A percentile compares a stretch with the other conserved stretches of the same genome.
phyloP scores from a whole-genome alignment of 345 rosid species.

The Stellera chamaejasme region DNA sequence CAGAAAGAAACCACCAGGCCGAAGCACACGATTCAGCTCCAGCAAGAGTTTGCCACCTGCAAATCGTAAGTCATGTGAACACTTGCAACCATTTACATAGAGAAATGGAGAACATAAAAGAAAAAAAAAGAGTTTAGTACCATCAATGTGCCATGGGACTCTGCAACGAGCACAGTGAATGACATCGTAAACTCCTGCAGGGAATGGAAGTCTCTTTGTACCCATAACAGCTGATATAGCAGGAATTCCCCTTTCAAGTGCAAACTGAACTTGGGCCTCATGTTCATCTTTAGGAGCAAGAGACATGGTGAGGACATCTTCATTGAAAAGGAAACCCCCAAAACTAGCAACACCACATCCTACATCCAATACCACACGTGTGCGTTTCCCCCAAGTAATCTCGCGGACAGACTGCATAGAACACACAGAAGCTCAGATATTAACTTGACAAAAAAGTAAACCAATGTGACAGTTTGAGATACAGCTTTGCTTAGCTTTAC shows the following conservation, averaged over 20 bases:
- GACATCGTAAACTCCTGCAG: constrained; percentile 78
- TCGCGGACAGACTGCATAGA: constrained; percentile 66
- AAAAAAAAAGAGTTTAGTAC: constrained; percentile 21
- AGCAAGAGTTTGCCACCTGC: constrained; percentile 86
- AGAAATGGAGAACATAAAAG: not conserved
- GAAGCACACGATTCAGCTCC: constrained; percentile 79
- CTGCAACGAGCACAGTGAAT: constrained; percentile 99
- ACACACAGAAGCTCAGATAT: constrained; percentile 10
- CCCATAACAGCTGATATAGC: constrained; percentile 99
- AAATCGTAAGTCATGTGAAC: constrained; percentile 12
- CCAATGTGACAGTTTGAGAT: not conserved
- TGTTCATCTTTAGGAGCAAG: constrained; percentile 99
- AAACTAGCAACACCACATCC: constrained; percentile 99
- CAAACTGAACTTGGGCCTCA: constrained; percentile 97
- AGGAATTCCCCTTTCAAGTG: constrained; percentile 98
- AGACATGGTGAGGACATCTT: constrained; percentile 84
- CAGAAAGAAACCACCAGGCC: constrained; percentile 90
- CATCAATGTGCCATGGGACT: constrained; percentile 99
- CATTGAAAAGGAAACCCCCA: constrained; percentile 92
- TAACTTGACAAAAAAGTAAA: not conserved
- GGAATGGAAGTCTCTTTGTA: constrained; percentile 88
- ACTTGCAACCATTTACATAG: not conserved
- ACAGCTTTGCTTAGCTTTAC: not conserved
- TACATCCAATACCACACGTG: constrained; percentile 89
- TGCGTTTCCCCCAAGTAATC: constrained; percentile 73